Base-by-base conservation (phyloP, 2,329 filamentous ascomycete species). In the Alternaria infectoria region DNA sequence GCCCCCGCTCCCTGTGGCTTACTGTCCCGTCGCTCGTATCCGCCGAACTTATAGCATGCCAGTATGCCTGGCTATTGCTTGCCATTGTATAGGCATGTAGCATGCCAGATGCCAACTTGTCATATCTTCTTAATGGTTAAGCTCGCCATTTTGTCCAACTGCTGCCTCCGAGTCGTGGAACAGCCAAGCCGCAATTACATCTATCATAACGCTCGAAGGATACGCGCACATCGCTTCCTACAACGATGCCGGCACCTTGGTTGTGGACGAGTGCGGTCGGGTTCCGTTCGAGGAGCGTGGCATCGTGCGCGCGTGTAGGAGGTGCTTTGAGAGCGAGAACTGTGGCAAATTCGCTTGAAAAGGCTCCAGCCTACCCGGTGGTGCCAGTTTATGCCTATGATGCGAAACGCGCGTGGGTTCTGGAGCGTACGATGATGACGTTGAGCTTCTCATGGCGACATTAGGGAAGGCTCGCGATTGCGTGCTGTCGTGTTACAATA, bases 41-140 rank as follows among this genome's bases (percentile, higher is more conserved):
- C 2, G 75, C 82, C 13, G 85, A 63, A 6, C 74, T 74, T 66
- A 82, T 69, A 5, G 80, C 80, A 67, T 85, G 82, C 45, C 80
- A 81, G 3, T 82, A 83, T 5, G 83, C 83, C 65, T 86, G 83
- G 25, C 82, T 81, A 2, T 83, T 84, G 15, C 82, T 83, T 21
- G 80, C 77, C 1, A 79, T 84, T 4, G 82, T 79, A 62, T 65
- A 12, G 78, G 63, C 21, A 78, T 70, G 47, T 77, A 68, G 55
- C 76, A 79, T 4, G 73, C 69, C n/a, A 77, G 62, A 55, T 77
- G 75, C 75, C 76, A 79, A 59, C 75, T 79, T 23, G 75, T 78
- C 75, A 77, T 79, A 15, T 77, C 71, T 56, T 74, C 69, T 36
- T 64, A 65, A 28, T 76, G 70, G 21, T 75, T 69, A 17, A 77